Evolutionary conservation across 805 yeast genomes (phyloP).

Genomic region (Candida pseudoglaebosa): DNA sequence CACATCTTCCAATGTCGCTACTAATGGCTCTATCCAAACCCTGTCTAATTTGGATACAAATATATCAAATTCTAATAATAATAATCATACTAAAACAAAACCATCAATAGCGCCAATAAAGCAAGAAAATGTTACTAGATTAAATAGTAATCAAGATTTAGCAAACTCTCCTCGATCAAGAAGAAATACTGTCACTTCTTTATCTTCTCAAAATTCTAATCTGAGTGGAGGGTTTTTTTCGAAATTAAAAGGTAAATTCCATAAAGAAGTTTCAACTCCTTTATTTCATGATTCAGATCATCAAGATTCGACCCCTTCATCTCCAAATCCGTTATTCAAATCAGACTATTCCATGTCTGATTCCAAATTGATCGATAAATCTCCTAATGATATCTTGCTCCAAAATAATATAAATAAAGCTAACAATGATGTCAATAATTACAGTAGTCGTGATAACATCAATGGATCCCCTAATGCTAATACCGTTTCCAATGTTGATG

Average conservation of each 20-base stretch:
- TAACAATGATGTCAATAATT: too few relatives aligned
- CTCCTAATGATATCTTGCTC: too few relatives aligned
- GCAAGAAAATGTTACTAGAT: conserved; percentile 8
- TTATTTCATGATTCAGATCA: too few relatives aligned
- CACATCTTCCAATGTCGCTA: not conserved
- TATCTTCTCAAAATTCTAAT: conserved; percentile 14
- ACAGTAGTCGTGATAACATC: too few relatives aligned
- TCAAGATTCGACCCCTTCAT: conserved; percentile 5
- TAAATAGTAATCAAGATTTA: not conserved
- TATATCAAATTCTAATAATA: conserved; percentile 31
- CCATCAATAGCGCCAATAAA: conserved; percentile 28
- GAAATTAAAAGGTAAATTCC: conserved; percentile 33
- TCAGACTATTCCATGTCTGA: conserved; percentile 12
- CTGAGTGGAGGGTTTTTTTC: conserved; percentile 27
- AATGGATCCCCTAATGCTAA: too few relatives aligned
- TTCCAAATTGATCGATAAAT: too few relatives aligned
- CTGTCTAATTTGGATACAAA: conserved; percentile 11
- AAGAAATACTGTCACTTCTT: conserved; percentile 17
- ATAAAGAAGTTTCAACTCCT: conserved; percentile 11
- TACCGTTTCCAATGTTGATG: conserved; percentile 1
- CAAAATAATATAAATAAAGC: too few relatives aligned
- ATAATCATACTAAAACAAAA: conserved; percentile 26
- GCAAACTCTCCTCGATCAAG: conserved; percentile 5
- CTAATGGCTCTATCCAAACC: not conserved
- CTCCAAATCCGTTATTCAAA: conserved; percentile 13